phyloP scores from a whole-genome alignment of 2,329 filamentous ascomycete species.

The Colletotrichum endophyticum region DNA sequence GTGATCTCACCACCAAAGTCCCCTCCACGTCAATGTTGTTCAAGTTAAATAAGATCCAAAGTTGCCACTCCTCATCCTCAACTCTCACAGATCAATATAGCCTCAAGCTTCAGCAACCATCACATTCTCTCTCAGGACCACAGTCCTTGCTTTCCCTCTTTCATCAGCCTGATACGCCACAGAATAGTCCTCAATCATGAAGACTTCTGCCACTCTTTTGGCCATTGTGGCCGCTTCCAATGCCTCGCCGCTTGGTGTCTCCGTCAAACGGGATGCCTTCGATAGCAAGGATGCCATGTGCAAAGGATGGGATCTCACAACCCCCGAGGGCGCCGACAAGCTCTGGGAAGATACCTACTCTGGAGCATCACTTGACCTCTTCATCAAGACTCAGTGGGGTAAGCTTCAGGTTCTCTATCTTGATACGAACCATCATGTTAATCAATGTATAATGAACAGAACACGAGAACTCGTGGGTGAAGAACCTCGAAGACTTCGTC shows the following conservation, averaged over 20 bases:
- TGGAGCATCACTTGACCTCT: not conserved
- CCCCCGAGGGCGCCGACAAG: not conserved
- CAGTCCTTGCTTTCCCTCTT: not conserved
- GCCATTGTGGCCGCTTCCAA: not conserved
- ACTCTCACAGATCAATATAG: not conserved
- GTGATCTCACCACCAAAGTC: not conserved
- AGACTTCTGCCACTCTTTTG: not conserved
- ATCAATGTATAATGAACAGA: not conserved
- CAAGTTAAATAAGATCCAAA: not conserved
- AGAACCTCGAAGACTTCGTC: conserved; percentile 1
- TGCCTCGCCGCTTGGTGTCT: not conserved
- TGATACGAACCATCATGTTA: not conserved
- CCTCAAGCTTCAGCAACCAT: not conserved
- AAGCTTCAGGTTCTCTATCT: not conserved
- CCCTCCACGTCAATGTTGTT: not conserved
- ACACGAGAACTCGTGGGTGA: conserved; percentile 6
- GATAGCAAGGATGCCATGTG: not conserved
- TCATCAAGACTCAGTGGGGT: not conserved
- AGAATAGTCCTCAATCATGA: not conserved
- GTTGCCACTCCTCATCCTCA: not conserved
- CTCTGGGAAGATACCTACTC: not conserved
- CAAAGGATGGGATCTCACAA: conserved; percentile 4
- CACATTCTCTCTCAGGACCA: not conserved
- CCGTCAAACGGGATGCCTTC: not conserved
- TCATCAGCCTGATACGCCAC: not conserved